A percentile compares a stretch with the other conserved stretches of the same genome.
Evolutionary conservation across 805 yeast species (phyloP).

Genomic region (Barnettozyma siamensis): DNA sequence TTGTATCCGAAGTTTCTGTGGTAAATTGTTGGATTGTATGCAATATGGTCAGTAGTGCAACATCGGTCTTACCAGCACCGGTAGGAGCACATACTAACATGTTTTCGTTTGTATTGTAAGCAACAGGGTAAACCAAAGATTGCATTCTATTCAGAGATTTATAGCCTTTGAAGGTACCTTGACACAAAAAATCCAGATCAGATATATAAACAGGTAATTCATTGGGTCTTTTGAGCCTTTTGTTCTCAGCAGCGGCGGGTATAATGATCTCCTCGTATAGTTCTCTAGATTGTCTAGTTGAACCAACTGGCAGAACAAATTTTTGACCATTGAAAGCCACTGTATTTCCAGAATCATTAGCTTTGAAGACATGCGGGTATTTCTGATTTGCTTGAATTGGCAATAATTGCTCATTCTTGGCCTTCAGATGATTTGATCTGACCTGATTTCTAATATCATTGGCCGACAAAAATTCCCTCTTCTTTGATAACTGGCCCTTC

Average conservation of each 20-base stretch:
- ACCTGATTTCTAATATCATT: slow-evolving; percentile 52
- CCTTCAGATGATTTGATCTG: slow-evolving; percentile 40
- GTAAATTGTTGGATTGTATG: slow-evolving; percentile 73
- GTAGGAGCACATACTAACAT: slow-evolving; percentile 97
- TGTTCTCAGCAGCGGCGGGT: slow-evolving; percentile 63
- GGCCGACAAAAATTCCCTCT: slow-evolving; percentile 38
- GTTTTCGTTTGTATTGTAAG: slow-evolving; percentile 88
- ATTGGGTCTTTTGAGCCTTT: slow-evolving; percentile 30
- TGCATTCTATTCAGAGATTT: slow-evolving; percentile 80
- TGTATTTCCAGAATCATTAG: slow-evolving; percentile 60
- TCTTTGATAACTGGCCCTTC: slow-evolving; percentile 19
- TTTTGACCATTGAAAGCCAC: slow-evolving; percentile 79
- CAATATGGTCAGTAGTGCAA: slow-evolving; percentile 74
- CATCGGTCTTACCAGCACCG: slow-evolving; percentile 97
- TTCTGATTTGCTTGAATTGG: slow-evolving; percentile 41
- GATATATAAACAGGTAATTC: slow-evolving; percentile 49
- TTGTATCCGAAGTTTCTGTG: slow-evolving; percentile 43
- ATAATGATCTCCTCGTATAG: slow-evolving; percentile 76
- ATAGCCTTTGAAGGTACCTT: slow-evolving; percentile 78
- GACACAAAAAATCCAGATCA: slow-evolving; percentile 72
- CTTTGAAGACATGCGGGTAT: slow-evolving; percentile 85
- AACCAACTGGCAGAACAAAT: slow-evolving; percentile 74
- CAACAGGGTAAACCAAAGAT: slow-evolving; percentile 85
- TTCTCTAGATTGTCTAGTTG: slow-evolving; percentile 57
- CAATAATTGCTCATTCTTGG: slow-evolving; percentile 43